Base-by-base conservation (phyloP, 805 yeast species). In the Pichia gijzeniarum region DNA sequence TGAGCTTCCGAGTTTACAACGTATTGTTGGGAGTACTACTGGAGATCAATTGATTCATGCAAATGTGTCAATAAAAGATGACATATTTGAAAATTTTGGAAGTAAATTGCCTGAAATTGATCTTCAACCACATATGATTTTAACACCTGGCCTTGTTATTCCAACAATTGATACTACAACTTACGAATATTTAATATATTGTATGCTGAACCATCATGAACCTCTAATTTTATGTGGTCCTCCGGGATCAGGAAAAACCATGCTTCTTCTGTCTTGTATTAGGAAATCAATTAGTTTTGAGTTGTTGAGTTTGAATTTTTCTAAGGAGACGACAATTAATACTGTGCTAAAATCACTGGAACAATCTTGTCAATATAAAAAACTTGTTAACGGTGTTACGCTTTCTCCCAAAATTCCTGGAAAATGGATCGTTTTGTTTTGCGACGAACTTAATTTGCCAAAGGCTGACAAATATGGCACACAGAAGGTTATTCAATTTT, bases 171-270 rank as follows among this genome's bases (percentile, higher is more conserved):
- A 89, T 52, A 89, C 96, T 0, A 59, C 72, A 2, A 70, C 80
- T 45, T 85, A 85, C 47, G 91, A 86, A 48, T 59, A 66, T 1
- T 55, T 85, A 10, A 69, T 91, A 1, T 74, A 72, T 44, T 67
- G 80, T 0, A 60, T 85, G 2, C 55, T 90, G 32, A 68, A 69
- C 30, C 76, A 76, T 38, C 81, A 75, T 44, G 65, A 66, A 34
- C 78, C 95, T 0, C 60, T 87, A 16, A 68, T 91, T 22, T 68
- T 91, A 19, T 88, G 96, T 63, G 98, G 98, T 2, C 98, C 98
- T 0, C 97, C 98, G 0, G 98, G 98, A 4, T 84, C 96, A 0
- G 98, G 98, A 47, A 91, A 91, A 59, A 90, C 98, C 0, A 90
- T 91, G 98, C 80, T 90, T 0, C 64, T 91, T 17, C 72, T 86